These are phyloP conservation scores for Boletus rubropictus DNA, from an alignment of 768 basidiomycete species.

Conservation along the genomic window DNA sequence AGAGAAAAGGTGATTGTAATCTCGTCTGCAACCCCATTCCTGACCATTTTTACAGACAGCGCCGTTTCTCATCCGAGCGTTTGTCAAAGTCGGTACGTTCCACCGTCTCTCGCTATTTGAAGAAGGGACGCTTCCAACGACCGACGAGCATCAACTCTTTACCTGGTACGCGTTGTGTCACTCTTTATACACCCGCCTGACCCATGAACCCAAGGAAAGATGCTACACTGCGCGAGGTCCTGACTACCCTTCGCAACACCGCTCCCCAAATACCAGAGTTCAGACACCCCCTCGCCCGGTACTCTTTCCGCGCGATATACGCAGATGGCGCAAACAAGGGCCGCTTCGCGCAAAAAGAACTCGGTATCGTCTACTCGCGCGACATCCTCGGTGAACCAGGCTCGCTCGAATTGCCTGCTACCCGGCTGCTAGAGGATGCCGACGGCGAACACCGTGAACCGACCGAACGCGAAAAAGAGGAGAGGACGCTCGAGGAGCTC, in stretches of 20 bases:
- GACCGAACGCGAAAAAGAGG: constrained; percentile 49
- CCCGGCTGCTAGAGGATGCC: constrained; percentile 53
- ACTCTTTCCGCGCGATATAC: constrained; percentile 74
- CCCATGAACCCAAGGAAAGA: constrained; percentile 54
- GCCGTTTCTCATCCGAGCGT: constrained; percentile 77
- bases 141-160: constrained; percentile 78
- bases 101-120: constrained; percentile 72
- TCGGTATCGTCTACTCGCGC: constrained; percentile 76
- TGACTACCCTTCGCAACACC: constrained; percentile 69
- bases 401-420: constrained; percentile 48
- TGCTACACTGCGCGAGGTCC: constrained; percentile 71
- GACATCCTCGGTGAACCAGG: constrained; percentile 82
- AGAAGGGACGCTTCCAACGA: constrained; percentile 67
- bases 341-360: constrained; percentile 68
- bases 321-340: constrained; percentile 71
- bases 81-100: constrained; percentile 76
- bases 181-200: neutral
- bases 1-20: constrained; percentile 48
- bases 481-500: constrained; percentile 72
- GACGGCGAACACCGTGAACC: constrained; percentile 29
- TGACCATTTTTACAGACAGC: constrained; percentile 45
- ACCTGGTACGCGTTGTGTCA: constrained; percentile 51
- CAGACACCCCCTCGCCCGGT: constrained; percentile 76
- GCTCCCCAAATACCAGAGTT: constrained; percentile 66
- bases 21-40: neutral